Conservation (phyloP, 2,329 filamentous ascomycete species). For the Penicillium sp. region DNA sequence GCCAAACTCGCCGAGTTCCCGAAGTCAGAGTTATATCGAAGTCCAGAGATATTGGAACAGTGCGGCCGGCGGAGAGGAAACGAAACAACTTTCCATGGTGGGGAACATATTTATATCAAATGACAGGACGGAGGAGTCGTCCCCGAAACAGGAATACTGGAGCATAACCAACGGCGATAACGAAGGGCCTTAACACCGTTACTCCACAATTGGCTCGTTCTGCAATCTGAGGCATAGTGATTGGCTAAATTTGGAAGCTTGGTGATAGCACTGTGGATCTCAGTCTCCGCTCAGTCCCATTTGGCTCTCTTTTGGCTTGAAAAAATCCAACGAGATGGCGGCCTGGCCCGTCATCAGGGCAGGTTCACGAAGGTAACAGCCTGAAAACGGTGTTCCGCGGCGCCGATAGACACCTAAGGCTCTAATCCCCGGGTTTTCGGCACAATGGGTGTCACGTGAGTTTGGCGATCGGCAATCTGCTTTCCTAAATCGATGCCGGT, state of each 20-base stretch:
- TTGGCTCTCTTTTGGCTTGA: neutral
- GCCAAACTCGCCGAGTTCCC: neutral
- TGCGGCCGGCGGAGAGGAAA: neutral
- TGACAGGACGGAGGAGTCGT: neutral
- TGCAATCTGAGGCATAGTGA: neutral
- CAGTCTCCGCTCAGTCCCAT: neutral
- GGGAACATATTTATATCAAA: constrained; percentile 1
- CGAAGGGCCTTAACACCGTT: neutral
- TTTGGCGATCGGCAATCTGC: neutral
- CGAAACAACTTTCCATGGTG: neutral
- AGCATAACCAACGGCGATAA: constrained; percentile 4
- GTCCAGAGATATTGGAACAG: too few relatives aligned
- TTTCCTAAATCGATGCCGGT: neutral
- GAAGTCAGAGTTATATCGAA: too few relatives aligned
- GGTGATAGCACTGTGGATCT: neutral
- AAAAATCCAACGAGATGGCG: neutral
- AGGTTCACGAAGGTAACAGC: neutral
- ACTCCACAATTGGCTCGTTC: neutral
- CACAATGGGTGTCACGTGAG: neutral
- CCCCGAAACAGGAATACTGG: neutral
- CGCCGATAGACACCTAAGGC: constrained; percentile 1
- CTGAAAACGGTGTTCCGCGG: neutral
- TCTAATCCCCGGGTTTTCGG: constrained; percentile 3
- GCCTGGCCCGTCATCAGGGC: constrained; percentile 2
- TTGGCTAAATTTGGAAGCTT: constrained; percentile 4